Base-by-base conservation (phyloP, 2,329 filamentous ascomycete species). In the Paraconiothyrium brasiliense region DNA sequence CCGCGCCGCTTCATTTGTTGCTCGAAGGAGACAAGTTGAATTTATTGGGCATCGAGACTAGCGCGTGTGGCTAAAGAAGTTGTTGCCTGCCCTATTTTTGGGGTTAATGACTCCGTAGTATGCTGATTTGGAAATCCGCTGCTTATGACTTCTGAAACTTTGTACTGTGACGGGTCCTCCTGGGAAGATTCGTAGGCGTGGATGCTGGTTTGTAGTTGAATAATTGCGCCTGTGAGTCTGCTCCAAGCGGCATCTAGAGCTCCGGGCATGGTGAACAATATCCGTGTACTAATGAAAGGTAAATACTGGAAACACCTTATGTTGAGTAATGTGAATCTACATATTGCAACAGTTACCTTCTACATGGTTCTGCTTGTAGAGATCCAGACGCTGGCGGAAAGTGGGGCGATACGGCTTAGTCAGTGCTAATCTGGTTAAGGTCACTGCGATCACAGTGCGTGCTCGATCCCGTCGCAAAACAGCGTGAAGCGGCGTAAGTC, bases 201-300 rank as follows among this genome's bases (percentile, higher is more conserved):
- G 10, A 54, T 54, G 51, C 51, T 54, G 13, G 13, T 32, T 43
- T 54, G 37, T 32, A 54, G 16, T 43, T 54, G 51, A n/a, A 54
- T 14, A 24, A 54, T 54, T 43, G 51, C 37, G 22, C 24, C 51
- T n/a, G 51, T 44, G 35, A 54, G 51, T 11, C 24, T 43, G 22
- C n/a, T 44, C 51, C 37, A 44, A 11, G 22, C 37, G 27, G 37
- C 51, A n/a, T 43, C 24, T 43, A 44, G 14, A 32, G 35, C 4
- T 30, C 24, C 51, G 11, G 51, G 37, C 51, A 54, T 54, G n/a
- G 34, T 20, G n/a, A 8, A 2, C 7, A 11, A 8, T 24, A 32
- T 32, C 11, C 10, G 13, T 48, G 6, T 4, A 16, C 14, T 32
- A 24, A 48, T 5, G 3, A 14, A 32, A n/a, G 30, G 46, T 22